Percentiles rank a stretch among this genome's conserved stretches.
phyloP scores from a whole-genome alignment of 768 basidiomycete genomes.

The Rhizopogon vesiculosus region DNA sequence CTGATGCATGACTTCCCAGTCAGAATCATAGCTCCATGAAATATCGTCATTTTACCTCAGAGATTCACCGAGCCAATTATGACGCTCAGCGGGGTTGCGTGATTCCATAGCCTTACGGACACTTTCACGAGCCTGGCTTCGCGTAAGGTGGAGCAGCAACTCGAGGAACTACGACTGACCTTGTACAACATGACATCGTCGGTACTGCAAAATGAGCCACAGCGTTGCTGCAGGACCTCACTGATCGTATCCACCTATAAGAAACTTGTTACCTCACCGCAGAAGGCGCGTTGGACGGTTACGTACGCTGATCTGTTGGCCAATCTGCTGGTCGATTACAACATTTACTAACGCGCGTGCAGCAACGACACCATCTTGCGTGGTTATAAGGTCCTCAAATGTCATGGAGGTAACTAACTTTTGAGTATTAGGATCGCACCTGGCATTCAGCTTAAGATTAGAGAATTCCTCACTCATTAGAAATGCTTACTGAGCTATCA shows the following conservation, averaged over 20 bases:
- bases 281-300: neutral
- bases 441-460: slow-evolving; percentile 25
- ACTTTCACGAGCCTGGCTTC: slow-evolving; percentile 81
- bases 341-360: slow-evolving; percentile 91
- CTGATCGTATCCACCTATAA: slow-evolving; percentile 91
- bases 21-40: neutral
- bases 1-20: slow-evolving; percentile 33
- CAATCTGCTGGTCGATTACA: slow-evolving; percentile 97
- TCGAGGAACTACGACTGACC: slow-evolving; percentile 34
- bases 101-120: slow-evolving; percentile 87
- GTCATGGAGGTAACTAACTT: slow-evolving; percentile 65
- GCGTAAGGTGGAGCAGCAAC: slow-evolving; percentile 2
- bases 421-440: slow-evolving; percentile 73
- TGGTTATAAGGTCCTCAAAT: slow-evolving; percentile 84
- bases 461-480: neutral
- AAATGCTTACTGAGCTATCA: slow-evolving; percentile 66
- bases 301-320: slow-evolving; percentile 89
- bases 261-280: slow-evolving; percentile 6
- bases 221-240: slow-evolving; percentile 89
- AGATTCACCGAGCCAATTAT: slow-evolving; percentile 81
- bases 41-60: slow-evolving; percentile 51
- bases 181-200: slow-evolving; percentile 99
- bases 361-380: slow-evolving; percentile 78
- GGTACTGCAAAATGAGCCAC: slow-evolving; percentile 96
- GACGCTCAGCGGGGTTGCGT: slow-evolving; percentile 65